Conservation (phyloP, 176 grass and related monocot species). For the Carex kokanica region DNA sequence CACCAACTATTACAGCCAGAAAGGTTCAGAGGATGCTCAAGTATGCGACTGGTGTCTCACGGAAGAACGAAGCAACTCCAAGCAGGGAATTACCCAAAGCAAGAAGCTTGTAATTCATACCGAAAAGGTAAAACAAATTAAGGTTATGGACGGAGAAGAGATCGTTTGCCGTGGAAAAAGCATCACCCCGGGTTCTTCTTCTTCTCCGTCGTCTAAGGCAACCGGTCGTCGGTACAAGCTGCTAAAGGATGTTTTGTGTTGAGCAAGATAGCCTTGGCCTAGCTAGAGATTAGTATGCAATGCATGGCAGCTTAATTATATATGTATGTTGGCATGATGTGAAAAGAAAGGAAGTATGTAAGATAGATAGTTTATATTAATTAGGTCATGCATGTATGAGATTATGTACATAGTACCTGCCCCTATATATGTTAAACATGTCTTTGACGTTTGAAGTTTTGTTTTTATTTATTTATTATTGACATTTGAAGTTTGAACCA, state of each 20-base stretch:
- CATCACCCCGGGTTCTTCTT: conserved; percentile 5
- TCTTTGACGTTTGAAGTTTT: conserved; percentile 10
- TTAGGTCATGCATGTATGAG: neutral
- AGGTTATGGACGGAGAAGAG: conserved; percentile 11
- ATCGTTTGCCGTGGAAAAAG: conserved; percentile 22
- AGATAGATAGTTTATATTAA: conserved; percentile 6
- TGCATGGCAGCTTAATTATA: neutral
- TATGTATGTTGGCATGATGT: conserved; percentile 5
- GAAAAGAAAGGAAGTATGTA: neutral
- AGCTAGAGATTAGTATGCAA: conserved; percentile 1
- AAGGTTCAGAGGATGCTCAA: conserved; percentile 30
- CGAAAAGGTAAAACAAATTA: conserved; percentile 29
- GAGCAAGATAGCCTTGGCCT: conserved; percentile 5
- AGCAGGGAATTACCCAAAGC: neutral
- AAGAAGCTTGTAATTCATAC: conserved; percentile 16
- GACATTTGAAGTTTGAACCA: neutral
- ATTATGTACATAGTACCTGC: conserved; percentile 15
- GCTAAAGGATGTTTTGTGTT: conserved; percentile 95
- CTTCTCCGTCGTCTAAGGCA: conserved; percentile 48
- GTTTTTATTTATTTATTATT: neutral
- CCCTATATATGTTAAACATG: neutral
- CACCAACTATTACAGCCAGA: conserved; percentile 87
- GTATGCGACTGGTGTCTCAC: conserved; percentile 92
- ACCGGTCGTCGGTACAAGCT: conserved; percentile 93
- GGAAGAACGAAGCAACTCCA: conserved; percentile 35